Evolutionary conservation across 2,329 filamentous ascomycete species (phyloP).

Genomic region (Sporothrix globosa): DNA sequence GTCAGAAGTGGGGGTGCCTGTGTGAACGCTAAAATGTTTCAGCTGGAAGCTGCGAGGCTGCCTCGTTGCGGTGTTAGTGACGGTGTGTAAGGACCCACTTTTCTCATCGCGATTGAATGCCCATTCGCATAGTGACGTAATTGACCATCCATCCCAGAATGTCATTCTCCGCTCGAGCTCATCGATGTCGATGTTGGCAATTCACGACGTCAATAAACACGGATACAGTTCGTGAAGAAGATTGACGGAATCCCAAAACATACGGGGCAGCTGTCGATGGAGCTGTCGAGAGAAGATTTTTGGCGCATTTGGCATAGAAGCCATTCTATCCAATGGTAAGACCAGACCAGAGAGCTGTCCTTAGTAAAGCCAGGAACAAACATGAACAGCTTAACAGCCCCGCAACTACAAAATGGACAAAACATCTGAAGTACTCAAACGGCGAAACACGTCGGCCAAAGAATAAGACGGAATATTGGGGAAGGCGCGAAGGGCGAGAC

Average conservation of each 20-base stretch:
- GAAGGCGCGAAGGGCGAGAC: neutral
- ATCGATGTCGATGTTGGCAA: neutral
- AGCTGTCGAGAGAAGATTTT: too few species aligned
- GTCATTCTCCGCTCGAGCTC: neutral
- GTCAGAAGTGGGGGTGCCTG: neutral
- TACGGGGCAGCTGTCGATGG: too few species aligned
- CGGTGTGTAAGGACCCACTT: constrained; percentile 15
- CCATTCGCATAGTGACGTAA: constrained; percentile 23
- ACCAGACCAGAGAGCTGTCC: neutral
- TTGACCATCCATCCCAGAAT: neutral
- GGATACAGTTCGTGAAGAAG: neutral
- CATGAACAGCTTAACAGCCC: too few species aligned
- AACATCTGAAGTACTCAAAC: too few species aligned
- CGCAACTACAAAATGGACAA: neutral
- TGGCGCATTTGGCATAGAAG: too few species aligned
- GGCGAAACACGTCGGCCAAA: neutral
- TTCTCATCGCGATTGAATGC: neutral
- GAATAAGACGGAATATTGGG: neutral
- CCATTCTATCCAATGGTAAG: neutral
- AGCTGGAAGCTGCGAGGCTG: neutral
- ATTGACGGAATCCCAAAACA: neutral
- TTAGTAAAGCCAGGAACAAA: neutral
- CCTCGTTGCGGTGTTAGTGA: neutral
- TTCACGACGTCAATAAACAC: neutral
- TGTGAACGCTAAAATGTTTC: neutral